Evolutionary conservation across 1,284 basidiomycete species (phyloP), one percentile per base, ranked within the genome.

Genomic region (Pseudozyma hubeiensis): DNA sequence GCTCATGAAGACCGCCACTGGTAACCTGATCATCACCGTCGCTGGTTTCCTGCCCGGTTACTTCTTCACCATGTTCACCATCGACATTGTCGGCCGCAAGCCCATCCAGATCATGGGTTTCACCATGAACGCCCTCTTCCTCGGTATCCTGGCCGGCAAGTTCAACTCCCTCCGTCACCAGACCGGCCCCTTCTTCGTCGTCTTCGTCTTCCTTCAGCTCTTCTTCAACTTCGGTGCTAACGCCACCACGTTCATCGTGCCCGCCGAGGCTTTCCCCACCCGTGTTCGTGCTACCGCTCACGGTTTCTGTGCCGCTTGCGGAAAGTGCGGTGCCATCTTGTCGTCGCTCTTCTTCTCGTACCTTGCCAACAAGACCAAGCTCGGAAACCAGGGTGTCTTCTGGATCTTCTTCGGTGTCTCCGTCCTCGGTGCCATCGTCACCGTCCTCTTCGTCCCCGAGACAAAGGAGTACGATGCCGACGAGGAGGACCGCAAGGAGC

Each of bases 181-280:
- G 67, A 89, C 89, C 74, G 89, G 70, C 40, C 87, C 88, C 4
- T 92, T 93, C 84, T 90, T 92, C 52, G 89, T 91, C 86, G 87
- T 92, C 35, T 92, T 91, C 86, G 92, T 91, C 83, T 85, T 92
- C 30, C 87, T 90, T 68, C 89, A 83, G 55, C 77, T 81, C 55
- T 79, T 78, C 63, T 85, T 85, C 76, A 85, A 84, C 72, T 80
- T 69, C 19, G 92, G 92, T 0, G 90, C 92, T 53, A 93, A 93
- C 85, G 89, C 89, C 0, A 93, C 92, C 0, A 94, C 92, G 4
- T 94, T 89, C 78, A 82, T 93, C 75, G 87, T 94, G 37, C 93
- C 93, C 8, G 81, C 78, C 48, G 80, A 94, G 84, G 89, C 87
- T 31, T 94, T 93, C 90, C 92, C 93, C 2, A 94, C 93, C 3